Evolutionary conservation across 1,139 yeast genomes (phyloP).

Genomic region (Lodderomyces elongisporus): DNA sequence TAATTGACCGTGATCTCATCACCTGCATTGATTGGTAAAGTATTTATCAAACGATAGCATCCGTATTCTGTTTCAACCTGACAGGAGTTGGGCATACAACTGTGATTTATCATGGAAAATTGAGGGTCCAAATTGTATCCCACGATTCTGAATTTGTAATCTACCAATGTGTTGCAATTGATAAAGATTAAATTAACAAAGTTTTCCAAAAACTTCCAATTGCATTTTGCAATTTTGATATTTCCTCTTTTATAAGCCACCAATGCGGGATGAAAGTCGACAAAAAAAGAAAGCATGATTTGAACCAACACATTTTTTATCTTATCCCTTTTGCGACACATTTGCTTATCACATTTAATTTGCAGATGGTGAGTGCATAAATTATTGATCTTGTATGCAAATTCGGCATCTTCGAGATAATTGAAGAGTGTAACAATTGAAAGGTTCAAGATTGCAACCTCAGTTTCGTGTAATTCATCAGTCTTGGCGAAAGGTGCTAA

Average conservation of each 20-base stretch:
- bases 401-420: slow-evolving; percentile 9
- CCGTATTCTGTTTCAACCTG: slow-evolving; percentile 12
- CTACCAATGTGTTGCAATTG: slow-evolving; percentile 8
- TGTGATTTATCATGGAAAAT: slow-evolving; percentile 29
- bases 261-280: slow-evolving; percentile 5
- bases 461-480: not conserved
- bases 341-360: slow-evolving; percentile 6
- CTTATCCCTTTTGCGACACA: slow-evolving; percentile 2
- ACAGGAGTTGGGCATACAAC: slow-evolving; percentile 27
- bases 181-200: slow-evolving; percentile 10
- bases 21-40: slow-evolving; percentile 15
- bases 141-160: slow-evolving; percentile 15
- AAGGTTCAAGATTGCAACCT: slow-evolving; percentile 3
- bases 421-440: slow-evolving; percentile 6
- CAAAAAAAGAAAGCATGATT: slow-evolving; percentile 6
- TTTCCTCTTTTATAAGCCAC: slow-evolving; percentile 3
- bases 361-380: slow-evolving; percentile 12
- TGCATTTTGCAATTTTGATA: slow-evolving; percentile 5
- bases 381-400: slow-evolving; percentile 8
- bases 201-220: slow-evolving; percentile 13
- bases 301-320: slow-evolving; percentile 7
- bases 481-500: slow-evolving; percentile 4
- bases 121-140: slow-evolving; percentile 34
- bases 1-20: slow-evolving; percentile 29
- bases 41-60: slow-evolving; percentile 12